These are phyloP conservation scores for Gaeumannomyces sp. DNA, from an alignment of 2,329 filamentous ascomycete species.

Conservation along the genomic window DNA sequence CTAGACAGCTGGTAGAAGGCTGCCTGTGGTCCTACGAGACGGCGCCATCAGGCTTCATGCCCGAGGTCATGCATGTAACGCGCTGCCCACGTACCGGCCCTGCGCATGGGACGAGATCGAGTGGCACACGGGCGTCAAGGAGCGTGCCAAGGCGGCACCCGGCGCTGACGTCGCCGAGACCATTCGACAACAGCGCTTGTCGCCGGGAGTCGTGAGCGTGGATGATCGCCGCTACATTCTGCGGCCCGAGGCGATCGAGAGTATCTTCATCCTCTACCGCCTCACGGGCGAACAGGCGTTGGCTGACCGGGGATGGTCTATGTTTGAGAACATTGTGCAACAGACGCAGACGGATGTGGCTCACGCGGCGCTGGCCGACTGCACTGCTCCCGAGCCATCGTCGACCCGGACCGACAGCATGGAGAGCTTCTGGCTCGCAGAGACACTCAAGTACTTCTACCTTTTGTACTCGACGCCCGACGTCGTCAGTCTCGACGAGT, in stretches of 20 bases:
- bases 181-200: slow-evolving; percentile 25
- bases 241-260: slow-evolving; percentile 47
- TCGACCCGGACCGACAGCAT: slow-evolving; percentile 49
- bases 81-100: slow-evolving; percentile 28
- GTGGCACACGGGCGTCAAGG: slow-evolving; percentile 20
- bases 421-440: slow-evolving; percentile 66
- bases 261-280: slow-evolving; percentile 45
- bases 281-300: slow-evolving; percentile 39
- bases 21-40: slow-evolving; percentile 49
- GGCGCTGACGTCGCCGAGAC: slow-evolving; percentile 20
- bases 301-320: slow-evolving; percentile 40
- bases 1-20: slow-evolving; percentile 42
- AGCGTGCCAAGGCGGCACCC: slow-evolving; percentile 17
- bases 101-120: slow-evolving; percentile 27
- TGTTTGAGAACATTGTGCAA: slow-evolving; percentile 37
- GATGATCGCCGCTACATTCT: slow-evolving; percentile 37
- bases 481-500: slow-evolving; percentile 62
- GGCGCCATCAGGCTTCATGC: slow-evolving; percentile 47
- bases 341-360: slow-evolving; percentile 38
- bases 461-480: slow-evolving; percentile 61
- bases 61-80: slow-evolving; percentile 31
- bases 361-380: slow-evolving; percentile 36
- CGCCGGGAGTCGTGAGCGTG: slow-evolving; percentile 47
- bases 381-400: slow-evolving; percentile 16
- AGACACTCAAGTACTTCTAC: slow-evolving; percentile 76